phyloP scores from a whole-genome alignment of 495 filamentous ascomycete genomes.

The Aspergillus steynii region DNA sequence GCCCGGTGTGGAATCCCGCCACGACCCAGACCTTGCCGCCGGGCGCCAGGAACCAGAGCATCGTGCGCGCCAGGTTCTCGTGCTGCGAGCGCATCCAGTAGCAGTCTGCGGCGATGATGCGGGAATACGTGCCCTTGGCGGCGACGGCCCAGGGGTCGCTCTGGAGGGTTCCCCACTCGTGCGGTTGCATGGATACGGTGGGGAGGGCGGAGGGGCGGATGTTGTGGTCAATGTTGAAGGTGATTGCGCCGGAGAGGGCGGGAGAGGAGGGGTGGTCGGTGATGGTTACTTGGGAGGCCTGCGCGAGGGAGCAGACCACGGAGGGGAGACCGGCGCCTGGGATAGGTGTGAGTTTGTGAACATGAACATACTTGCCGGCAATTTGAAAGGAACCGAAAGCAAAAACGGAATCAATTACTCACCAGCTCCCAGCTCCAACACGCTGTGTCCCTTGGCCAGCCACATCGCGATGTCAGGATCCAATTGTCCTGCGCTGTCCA shows the following conservation, averaged over 20 bases:
- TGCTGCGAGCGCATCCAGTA: constrained; percentile 85
- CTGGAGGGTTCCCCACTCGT: constrained; percentile 69
- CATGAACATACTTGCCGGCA: background rate
- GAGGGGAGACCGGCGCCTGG: constrained; percentile 74
- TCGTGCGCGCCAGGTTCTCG: constrained; percentile 64
- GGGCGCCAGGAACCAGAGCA: constrained; percentile 68
- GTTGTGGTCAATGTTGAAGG: constrained; percentile 60
- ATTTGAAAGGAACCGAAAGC: background rate
- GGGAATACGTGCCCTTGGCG: constrained; percentile 56
- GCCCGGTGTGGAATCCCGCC: constrained; percentile 83
- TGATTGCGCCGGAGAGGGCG: constrained; percentile 59
- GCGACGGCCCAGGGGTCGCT: constrained; percentile 51
- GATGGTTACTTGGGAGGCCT: constrained; percentile 62
- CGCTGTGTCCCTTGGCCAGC: constrained; percentile 50
- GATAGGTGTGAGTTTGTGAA: constrained; percentile 5
- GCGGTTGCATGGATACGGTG: constrained; percentile 53
- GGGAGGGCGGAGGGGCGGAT: constrained; percentile 30
- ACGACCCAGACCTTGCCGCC: constrained; percentile 64
- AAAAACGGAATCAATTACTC: constrained; percentile 19
- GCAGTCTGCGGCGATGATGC: constrained; percentile 80
- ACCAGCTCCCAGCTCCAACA: constrained; percentile 66
- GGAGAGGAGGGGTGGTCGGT: constrained; percentile 78
- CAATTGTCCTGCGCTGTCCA: constrained; percentile 1
- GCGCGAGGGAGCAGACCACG: constrained; percentile 63
- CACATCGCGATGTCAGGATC: constrained; percentile 36